Base-by-base conservation (phyloP, 495 filamentous ascomycete genomes). In the Elaphomyces granulatus region DNA sequence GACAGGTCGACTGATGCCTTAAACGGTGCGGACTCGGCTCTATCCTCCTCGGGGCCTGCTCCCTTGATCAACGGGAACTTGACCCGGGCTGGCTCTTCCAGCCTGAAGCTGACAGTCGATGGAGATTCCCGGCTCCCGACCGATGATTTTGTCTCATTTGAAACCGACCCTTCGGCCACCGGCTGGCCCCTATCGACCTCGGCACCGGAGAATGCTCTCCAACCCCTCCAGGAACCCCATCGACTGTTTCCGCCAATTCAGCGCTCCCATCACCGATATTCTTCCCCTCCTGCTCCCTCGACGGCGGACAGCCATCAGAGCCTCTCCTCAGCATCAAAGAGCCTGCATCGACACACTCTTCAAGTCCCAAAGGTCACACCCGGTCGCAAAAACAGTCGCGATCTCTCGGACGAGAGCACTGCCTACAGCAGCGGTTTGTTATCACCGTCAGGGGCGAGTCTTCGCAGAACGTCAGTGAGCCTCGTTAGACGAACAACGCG, bases 281-380 rank as follows among this genome's bases (percentile, higher is more conserved):
- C 85, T 4, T 86, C 83, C 4, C 82, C 83, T 12, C 74, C 85
- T 0, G 62, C 71, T n/a, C 64, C 77, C 33, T 50, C 69, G 6
- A 54, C 61, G 20, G 50, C 62, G 17, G 60, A 66, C 10, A 56
- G 60, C 12, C 48, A 63, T 15, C 56, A 53, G 34, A 51, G 60
- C 39, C 56, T 62, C 32, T 66, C 59, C n/a, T 55, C 65, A 9
- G 52, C 68, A 12, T 61, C 63, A 20, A 68, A 45, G 61, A 34
- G 85, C 39, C 78, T 80, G 52, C 85, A 96, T 36, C 78, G 90
- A 41, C 83, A 95, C 60, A 95, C 88, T 0, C 60, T 96, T 19
- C 86, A 96, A 55, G 85, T 96, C 1, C 90, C 44, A 68, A 77
- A 61, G 48, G 53, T 60, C 0, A 60, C 65, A n/a, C 68, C 69